phyloP scores from a whole-genome alignment of 192 early-diverging fungal species.

The Coemansia sp. region DNA sequence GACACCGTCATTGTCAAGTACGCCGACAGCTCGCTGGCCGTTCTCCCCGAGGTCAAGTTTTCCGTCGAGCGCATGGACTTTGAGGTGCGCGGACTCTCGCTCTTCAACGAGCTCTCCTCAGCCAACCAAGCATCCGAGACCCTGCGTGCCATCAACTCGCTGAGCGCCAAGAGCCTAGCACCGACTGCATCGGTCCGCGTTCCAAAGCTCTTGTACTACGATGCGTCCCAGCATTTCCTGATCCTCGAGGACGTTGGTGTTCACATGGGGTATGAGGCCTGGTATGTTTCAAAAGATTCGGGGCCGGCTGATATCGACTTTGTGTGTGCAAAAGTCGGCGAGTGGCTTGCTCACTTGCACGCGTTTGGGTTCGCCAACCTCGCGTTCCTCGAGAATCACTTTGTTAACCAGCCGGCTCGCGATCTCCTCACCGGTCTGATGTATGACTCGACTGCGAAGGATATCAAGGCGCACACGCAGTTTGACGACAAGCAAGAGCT shows the following conservation, averaged over 20 bases:
- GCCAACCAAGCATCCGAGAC: background rate
- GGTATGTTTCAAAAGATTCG: constrained; percentile 3
- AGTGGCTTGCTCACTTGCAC: constrained; percentile 38
- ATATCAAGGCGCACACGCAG: constrained; percentile 9
- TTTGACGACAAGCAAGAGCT: constrained; percentile 15
- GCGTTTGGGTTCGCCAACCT: constrained; percentile 20
- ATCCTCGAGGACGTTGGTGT: constrained; percentile 31
- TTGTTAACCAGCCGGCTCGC: constrained; percentile 24
- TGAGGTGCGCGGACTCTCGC: constrained; percentile 28
- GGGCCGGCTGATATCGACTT: background rate
- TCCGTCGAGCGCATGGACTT: constrained; percentile 36
- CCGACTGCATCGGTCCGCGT: constrained; percentile 3
- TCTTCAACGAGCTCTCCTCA: constrained; percentile 11
- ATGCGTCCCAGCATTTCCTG: constrained; percentile 17
- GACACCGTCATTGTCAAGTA: constrained; percentile 31
- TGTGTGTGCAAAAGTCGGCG: constrained; percentile 15
- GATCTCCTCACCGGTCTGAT: constrained; percentile 13
- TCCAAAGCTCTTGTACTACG: constrained; percentile 26
- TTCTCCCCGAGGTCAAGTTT: constrained; percentile 4
- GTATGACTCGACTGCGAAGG: constrained; percentile 11
- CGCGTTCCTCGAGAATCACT: background rate
- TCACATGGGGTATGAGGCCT: constrained; percentile 15
- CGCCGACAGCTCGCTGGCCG: constrained; percentile 10
- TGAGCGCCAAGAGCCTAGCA: background rate
- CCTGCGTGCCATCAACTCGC: background rate